These are phyloP conservation scores for Cryptococcus depauperatus DNA, from an alignment of 1,284 basidiomycete genomes.

Conservation along the genomic window DNA sequence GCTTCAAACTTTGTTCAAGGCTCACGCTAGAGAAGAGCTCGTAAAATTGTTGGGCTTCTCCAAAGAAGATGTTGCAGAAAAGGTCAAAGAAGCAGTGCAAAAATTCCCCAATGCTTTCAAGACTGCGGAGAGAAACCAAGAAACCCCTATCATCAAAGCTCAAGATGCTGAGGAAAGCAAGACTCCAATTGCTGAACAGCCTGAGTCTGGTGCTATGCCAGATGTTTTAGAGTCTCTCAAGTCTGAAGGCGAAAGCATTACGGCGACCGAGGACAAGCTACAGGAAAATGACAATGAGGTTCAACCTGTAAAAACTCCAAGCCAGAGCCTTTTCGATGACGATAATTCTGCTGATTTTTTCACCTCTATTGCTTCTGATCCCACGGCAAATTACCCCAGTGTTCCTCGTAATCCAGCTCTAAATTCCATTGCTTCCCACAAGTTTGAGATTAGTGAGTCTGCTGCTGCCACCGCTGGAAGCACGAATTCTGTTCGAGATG, in stretches of 20 bases:
- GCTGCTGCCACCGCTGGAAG: conserved; percentile 69
- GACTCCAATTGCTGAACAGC: conserved; percentile 11
- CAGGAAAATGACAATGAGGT: conserved; percentile 36
- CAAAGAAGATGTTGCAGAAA: conserved; percentile 71
- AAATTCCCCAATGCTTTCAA: conserved; percentile 49
- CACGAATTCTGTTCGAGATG: conserved; percentile 73
- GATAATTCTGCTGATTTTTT: conserved; percentile 64
- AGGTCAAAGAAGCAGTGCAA: conserved; percentile 73
- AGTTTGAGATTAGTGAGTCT: conserved; percentile 67
- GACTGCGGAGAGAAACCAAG: conserved; percentile 14
- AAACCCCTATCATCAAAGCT: not conserved
- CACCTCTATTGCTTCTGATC: conserved; percentile 60
- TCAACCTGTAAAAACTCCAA: conserved; percentile 58
- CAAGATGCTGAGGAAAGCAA: conserved; percentile 10
- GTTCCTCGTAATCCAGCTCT: conserved; percentile 52
- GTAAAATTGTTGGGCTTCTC: conserved; percentile 88
- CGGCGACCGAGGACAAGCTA: conserved; percentile 55
- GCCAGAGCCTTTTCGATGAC: conserved; percentile 67
- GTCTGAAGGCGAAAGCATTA: conserved; percentile 59
- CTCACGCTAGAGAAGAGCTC: conserved; percentile 81
- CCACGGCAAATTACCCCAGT: too few relatives aligned
- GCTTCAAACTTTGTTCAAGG: conserved; percentile 76
- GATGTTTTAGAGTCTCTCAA: conserved; percentile 38
- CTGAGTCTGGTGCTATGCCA: conserved; percentile 5
- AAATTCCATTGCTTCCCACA: conserved; percentile 64